Base-by-base conservation (phyloP, 805 yeast genomes). In the Candida succiphila region DNA sequence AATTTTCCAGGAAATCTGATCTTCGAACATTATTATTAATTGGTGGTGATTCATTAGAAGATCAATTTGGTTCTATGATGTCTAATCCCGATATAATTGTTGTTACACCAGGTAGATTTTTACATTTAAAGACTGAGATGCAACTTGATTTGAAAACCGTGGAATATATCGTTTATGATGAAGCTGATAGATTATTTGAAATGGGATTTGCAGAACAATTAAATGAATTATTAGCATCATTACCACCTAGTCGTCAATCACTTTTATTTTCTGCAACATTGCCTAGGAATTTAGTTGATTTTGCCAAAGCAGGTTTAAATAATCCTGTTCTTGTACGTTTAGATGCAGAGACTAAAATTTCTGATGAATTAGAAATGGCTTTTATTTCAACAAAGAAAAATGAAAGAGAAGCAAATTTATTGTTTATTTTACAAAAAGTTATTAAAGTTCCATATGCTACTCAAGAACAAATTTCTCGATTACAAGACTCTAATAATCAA, bases 41-140 rank as follows among this genome's bases (percentile, higher is more conserved):
- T 37, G 99, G 99, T 62, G 99, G 99, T 65, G 99, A 92, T 52
- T 84, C 96, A n/a, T 63, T 92, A 49, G 98, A 92, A 52, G 96
- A 89, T 36, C 98, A 92, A 61, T 92, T 92, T 53, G 67, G 83
- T 17, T 75, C 84, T 54, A 85, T 92, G 94, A 78, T 88, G 83
- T 59, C 78, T 36, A 86, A 87, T 50, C 99, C 99, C 0, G 99
- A 92, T 62, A 78, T 94, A 24, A 70, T 92, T 26, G 79, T 92
- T 37, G 97, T 97, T 16, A 92, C 98, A 0, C 99, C 99, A 0
- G 99, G 99, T 56, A 72, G 99, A 58, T 92, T 92, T 49, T 60
- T 89, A 59, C 99, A 92, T 69, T 70, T 92, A 52, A 85, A 89
- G 55, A 88, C 89, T 19, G 99, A 92, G 61, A 92, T 92, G 99